phyloP scores from a whole-genome alignment of 257 asterid species.

The Fraxinus quadrangulata region DNA sequence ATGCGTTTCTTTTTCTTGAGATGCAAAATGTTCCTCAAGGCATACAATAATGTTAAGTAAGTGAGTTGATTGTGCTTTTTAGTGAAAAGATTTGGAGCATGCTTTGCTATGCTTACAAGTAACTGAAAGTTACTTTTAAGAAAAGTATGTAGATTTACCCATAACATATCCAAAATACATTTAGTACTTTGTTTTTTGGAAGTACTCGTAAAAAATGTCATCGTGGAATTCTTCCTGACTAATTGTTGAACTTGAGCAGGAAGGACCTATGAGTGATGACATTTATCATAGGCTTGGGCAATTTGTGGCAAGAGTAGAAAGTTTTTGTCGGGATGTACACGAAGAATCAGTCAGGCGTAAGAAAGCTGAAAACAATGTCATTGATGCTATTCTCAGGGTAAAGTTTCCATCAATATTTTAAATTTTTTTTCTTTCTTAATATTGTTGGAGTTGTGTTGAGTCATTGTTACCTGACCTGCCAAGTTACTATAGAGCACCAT shows the following conservation, averaged over 20 bases:
- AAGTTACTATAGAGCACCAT: not conserved
- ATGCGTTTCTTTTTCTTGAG: not conserved
- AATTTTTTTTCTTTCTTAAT: not conserved
- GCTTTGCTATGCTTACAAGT: not conserved
- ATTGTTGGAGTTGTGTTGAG: not conserved
- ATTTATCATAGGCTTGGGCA: conserved; percentile 60
- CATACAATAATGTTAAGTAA: not conserved
- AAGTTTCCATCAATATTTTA: conserved; percentile 5
- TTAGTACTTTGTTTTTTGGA: not conserved
- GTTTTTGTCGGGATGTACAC: conserved; percentile 62
- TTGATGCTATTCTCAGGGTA: conserved; percentile 56
- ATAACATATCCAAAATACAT: not conserved
- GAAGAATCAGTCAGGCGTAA: conserved; percentile 65
- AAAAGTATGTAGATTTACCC: not conserved
- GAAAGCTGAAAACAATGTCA: conserved; percentile 74
- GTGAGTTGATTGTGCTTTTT: not conserved
- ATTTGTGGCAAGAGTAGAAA: conserved; percentile 66
- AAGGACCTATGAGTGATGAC: conserved; percentile 45
- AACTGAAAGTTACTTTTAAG: not conserved
- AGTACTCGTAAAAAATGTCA: not conserved
- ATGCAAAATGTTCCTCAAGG: not conserved
- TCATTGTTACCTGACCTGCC: not conserved
- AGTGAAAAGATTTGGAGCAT: not conserved
- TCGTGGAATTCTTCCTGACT: conserved; percentile 17
- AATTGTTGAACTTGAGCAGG: conserved; percentile 51